These are phyloP conservation scores for Silene coronaria DNA, from an alignment of 179 eudicot species.

Conservation along the genomic window DNA sequence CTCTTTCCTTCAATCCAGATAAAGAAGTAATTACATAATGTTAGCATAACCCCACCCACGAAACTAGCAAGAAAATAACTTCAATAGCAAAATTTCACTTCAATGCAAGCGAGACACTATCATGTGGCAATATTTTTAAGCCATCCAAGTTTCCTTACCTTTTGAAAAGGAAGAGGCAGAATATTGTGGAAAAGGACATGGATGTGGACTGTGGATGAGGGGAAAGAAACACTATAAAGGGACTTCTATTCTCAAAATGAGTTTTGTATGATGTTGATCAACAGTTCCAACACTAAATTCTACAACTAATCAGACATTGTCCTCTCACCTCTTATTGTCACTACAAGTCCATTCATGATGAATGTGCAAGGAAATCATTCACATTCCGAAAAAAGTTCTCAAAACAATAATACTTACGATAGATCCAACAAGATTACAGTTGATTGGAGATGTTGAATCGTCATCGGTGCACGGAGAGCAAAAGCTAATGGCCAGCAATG, in stretches of 20 bases:
- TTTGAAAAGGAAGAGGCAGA: not conserved
- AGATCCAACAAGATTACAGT: conserved; percentile 64
- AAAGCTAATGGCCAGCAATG: conserved; percentile 80
- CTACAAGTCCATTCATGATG: not conserved
- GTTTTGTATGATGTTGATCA: conserved; percentile 8
- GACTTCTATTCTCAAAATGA: not conserved
- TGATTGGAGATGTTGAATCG: conserved; percentile 52
- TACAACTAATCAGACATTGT: conserved; percentile 1
- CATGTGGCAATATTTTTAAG: not conserved
- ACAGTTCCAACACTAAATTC: not conserved
- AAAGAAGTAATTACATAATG: not conserved
- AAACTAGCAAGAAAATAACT: not conserved
- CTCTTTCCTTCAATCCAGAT: not conserved
- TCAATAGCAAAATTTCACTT: not conserved
- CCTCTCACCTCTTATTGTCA: conserved; percentile 2
- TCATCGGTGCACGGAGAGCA: conserved; percentile 41
- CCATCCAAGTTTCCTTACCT: not conserved
- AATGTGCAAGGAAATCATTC: not conserved
- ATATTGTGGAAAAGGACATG: not conserved
- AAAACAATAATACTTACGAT: conserved; percentile 43
- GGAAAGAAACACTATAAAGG: not conserved
- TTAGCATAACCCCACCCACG: not conserved
- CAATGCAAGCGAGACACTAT: not conserved
- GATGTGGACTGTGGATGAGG: not conserved
- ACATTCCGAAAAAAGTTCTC: conserved; percentile 4